These are phyloP conservation scores for Mortierella claussenii DNA, from an alignment of 192 early-diverging fungal genomes.

Conservation along the genomic window DNA sequence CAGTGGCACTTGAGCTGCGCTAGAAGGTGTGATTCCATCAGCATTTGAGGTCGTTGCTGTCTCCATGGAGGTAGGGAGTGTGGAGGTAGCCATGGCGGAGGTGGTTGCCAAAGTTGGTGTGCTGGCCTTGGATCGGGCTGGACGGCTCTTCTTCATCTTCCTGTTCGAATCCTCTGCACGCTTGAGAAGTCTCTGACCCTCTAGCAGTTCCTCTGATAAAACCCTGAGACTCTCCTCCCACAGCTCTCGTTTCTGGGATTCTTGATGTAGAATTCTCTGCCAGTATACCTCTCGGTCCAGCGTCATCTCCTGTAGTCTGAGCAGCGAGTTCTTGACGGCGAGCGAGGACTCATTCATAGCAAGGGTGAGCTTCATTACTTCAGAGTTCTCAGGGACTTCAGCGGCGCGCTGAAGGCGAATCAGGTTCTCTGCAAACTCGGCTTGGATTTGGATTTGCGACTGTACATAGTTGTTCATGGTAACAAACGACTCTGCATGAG, in stretches of 20 bases:
- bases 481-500: slow-evolving; percentile 58
- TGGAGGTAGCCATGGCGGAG: not conserved
- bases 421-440: slow-evolving; percentile 64
- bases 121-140: slow-evolving; percentile 36
- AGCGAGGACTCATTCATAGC: slow-evolving; percentile 35
- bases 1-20: too few species aligned
- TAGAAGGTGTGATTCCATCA: too few species aligned
- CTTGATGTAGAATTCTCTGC: slow-evolving; percentile 53
- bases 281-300: slow-evolving; percentile 60
- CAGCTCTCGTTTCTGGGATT: slow-evolving; percentile 56
- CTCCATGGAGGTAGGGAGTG: not conserved
- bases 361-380: slow-evolving; percentile 35
- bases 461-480: slow-evolving; percentile 62
- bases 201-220: slow-evolving; percentile 55
- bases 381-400: slow-evolving; percentile 37
- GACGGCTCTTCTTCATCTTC: slow-evolving; percentile 50
- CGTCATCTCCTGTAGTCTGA: slow-evolving; percentile 50
- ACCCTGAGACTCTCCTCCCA: slow-evolving; percentile 60
- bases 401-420: slow-evolving; percentile 38
- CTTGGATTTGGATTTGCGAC: slow-evolving; percentile 70
- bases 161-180: slow-evolving; percentile 45
- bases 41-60: too few species aligned
- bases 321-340: slow-evolving; percentile 34
- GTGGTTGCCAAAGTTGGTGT: slow-evolving; percentile 2
- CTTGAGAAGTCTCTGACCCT: slow-evolving; percentile 59